Percentiles rank a stretch among this genome's conserved stretches.
Conservation (phyloP, 768 basidiomycete species). For the Panus rudis region DNA sequence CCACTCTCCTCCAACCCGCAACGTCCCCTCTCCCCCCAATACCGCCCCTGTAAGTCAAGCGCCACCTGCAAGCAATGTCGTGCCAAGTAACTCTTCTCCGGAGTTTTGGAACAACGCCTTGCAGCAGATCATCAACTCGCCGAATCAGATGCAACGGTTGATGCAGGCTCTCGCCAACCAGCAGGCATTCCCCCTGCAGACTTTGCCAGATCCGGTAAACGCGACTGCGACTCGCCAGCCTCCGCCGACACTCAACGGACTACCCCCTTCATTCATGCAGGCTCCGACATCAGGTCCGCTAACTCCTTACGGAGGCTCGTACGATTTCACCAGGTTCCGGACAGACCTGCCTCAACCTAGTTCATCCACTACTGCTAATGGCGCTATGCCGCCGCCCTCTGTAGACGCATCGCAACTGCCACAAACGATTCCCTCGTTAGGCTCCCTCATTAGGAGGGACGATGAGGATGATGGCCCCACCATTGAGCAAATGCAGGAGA, state of each 20-base stretch:
- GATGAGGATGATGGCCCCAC: constrained; percentile 15
- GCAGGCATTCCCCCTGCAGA: constrained; percentile 4
- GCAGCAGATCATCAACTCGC: constrained; percentile 42
- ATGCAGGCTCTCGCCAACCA: constrained; percentile 20
- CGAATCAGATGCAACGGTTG: constrained; percentile 52
- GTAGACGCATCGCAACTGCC: constrained; percentile 15
- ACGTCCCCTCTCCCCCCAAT: neutral
- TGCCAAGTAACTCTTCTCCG: too few species aligned
- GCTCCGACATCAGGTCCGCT: constrained; percentile 4
- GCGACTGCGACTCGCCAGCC: constrained; percentile 10
- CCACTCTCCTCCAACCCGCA: neutral
- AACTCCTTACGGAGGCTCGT: constrained; percentile 9
- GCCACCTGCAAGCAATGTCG: constrained; percentile 33
- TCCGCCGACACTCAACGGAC: neutral
- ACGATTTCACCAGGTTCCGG: constrained; percentile 12
- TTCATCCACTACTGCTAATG: constrained; percentile 9
- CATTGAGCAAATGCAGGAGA: constrained; percentile 24
- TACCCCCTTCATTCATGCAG: constrained; percentile 1
- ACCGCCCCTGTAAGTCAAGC: neutral
- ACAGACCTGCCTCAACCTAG: constrained; percentile 11
- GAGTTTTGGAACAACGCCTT: too few species aligned
- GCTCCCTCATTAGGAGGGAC: constrained; percentile 13
- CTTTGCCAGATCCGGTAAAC: neutral
- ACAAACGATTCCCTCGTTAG: constrained; percentile 23
- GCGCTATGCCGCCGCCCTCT: neutral